Base-by-base conservation (phyloP, 805 yeast species). In the Metschnikowia vanudenii region DNA sequence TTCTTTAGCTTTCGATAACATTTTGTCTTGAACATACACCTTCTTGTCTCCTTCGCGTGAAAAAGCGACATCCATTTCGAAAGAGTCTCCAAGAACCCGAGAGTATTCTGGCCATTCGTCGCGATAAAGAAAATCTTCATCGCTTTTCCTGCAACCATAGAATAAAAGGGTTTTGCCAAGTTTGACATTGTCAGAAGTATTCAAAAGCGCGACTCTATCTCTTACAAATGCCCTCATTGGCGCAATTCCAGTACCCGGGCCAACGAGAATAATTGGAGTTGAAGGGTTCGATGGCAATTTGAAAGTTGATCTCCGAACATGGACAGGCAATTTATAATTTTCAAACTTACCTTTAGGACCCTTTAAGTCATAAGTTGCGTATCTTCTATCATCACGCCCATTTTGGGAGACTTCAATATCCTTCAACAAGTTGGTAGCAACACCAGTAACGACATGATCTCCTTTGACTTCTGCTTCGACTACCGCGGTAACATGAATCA, bases 161-260 rank as follows among this genome's bases (percentile, higher is more conserved):
- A 91, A 94, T 51, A 92, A 74, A 26, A 89, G 43, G 41, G 84
- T 78, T 54, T 84, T 80, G 46, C 97, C 98, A 39, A 88, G 69
- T 10, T 56, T 59, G 11, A 51, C 51, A 37, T 56, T 35, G 37
- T 48, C 54, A 56, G 51, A 56, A 31, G 60, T 55, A 39, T 60
- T 50, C 73, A 78, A 44, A 65, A 65, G 47, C 67, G 80, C 54
- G n/a, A 83, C 86, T 60, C 91, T 84, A 64, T 92, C 99, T 71
- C 95, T 83, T 31, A 92, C 68, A 56, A 92, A 92, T 3, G 96
- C 99, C 72, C 99, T 84, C 75, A 94, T 88, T 51, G 99, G 99
- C 9, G 99, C 98, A 41, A 92, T 92, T 66, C 99, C 99, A 3
- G 99, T 94, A 54, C 99, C 99, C 38, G 99, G 98, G 24, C 99